A percentile compares a stretch with the other conserved stretches of the same genome.
These are phyloP conservation scores for Pseudogymnoascus sp. DNA, from an alignment of 2,329 filamentous ascomycete species.

Conservation along the genomic window DNA sequence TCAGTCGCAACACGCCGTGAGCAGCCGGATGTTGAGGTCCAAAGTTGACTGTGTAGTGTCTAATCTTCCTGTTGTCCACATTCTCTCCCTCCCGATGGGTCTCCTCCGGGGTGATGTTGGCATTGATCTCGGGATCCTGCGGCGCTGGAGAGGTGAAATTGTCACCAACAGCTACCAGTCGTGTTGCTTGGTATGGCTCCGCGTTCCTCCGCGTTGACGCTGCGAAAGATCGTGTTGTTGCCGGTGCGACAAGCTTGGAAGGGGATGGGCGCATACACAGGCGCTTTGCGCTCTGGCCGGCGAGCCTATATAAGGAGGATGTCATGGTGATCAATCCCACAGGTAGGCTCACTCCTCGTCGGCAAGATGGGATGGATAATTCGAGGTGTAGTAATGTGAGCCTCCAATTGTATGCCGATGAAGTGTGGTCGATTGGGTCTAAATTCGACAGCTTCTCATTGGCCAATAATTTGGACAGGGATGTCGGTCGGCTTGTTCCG, in stretches of 20 bases:
- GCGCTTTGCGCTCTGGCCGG: constrained; percentile 62
- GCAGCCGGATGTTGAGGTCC: constrained; percentile 97
- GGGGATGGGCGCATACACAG: constrained; percentile 45
- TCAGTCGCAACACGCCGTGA: constrained; percentile 94
- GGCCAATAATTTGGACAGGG: background rate
- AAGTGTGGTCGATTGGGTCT: constrained; percentile 11
- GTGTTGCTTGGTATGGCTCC: constrained; percentile 45
- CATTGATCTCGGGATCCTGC: constrained; percentile 13
- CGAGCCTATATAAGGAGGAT: constrained; percentile 65
- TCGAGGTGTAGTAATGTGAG: constrained; percentile 11
- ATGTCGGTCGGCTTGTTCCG: background rate
- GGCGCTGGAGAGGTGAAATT: constrained; percentile 48
- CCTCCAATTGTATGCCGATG: constrained; percentile 8
- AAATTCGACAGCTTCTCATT: constrained; percentile 10
- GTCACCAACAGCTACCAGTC: constrained; percentile 50
- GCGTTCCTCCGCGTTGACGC: constrained; percentile 59
- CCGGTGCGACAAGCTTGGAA: constrained; percentile 29
- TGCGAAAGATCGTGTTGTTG: constrained; percentile 55
- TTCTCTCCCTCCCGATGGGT: constrained; percentile 37
- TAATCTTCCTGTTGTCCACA: constrained; percentile 69
- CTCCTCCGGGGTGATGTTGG: constrained; percentile 29
- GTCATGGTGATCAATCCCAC: constrained; percentile 49
- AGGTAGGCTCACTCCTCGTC: constrained; percentile 12
- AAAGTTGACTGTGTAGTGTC: constrained; percentile 99
- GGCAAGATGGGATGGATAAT: constrained; percentile 11